A percentile compares a stretch with the other conserved stretches of the same genome.
Evolutionary conservation across 306 rosid genomes (phyloP).

Genomic region (Macrotyloma uniflorum): DNA sequence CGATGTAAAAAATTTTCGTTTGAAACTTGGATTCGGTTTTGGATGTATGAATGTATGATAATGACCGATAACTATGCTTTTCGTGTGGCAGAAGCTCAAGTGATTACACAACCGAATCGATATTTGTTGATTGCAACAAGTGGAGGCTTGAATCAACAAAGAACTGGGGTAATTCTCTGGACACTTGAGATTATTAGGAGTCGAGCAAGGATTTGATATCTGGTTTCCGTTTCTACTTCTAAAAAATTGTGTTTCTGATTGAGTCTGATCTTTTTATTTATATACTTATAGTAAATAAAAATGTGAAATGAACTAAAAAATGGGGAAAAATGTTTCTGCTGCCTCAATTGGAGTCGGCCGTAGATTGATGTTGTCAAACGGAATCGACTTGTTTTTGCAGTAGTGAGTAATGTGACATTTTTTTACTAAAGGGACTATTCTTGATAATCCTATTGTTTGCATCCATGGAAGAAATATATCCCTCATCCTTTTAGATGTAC

Average conservation of each 20-base stretch:
- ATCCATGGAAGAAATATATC: constrained; percentile 20
- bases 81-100: constrained; percentile 65
- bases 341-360: constrained; percentile 17
- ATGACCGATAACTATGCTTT: constrained; percentile 20
- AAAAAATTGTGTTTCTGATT: neutral
- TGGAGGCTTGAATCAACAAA: constrained; percentile 98
- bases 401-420: neutral
- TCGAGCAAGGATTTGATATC: constrained; percentile 13
- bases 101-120: constrained; percentile 56
- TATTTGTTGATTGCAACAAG: constrained; percentile 92
- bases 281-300: neutral
- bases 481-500: constrained; percentile 11
- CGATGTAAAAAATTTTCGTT: constrained; percentile 36
- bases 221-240: neutral
- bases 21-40: constrained; percentile 25
- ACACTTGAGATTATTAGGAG: constrained; percentile 26
- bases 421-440: neutral
- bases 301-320: constrained; percentile 22
- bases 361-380: constrained; percentile 1
- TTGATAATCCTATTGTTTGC: constrained; percentile 3
- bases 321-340: neutral
- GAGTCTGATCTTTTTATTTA: neutral
- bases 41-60: neutral
- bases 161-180: constrained; percentile 82
- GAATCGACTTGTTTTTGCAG: constrained; percentile 29